These are phyloP conservation scores for Termitomyces sp. DNA, from an alignment of 768 basidiomycete genomes.

Conservation along the genomic window DNA sequence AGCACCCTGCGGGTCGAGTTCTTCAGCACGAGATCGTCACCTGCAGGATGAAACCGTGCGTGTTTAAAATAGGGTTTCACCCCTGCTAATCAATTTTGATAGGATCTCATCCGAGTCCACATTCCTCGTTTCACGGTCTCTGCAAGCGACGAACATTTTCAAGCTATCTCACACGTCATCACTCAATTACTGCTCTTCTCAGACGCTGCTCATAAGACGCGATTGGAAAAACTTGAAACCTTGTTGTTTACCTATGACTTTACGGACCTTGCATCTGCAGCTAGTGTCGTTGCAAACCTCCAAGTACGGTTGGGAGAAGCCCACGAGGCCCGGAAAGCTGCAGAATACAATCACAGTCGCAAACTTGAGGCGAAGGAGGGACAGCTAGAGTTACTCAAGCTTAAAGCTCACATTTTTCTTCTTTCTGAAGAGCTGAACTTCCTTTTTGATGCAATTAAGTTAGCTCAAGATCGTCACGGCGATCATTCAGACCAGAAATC, in stretches of 20 bases:
- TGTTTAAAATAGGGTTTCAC: slow-evolving; percentile 2
- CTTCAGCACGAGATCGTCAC: slow-evolving; percentile 39
- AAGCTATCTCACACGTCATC: slow-evolving; percentile 82
- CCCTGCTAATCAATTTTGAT: slow-evolving; percentile 5
- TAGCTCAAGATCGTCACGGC: slow-evolving; percentile 74
- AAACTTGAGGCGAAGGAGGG: slow-evolving; percentile 41
- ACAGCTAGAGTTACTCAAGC: slow-evolving; percentile 55
- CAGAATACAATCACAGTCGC: slow-evolving; percentile 35
- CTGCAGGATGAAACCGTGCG: slow-evolving; percentile 63
- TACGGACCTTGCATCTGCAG: slow-evolving; percentile 68
- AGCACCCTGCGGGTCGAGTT: slow-evolving; percentile 34
- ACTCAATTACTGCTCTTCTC: slow-evolving; percentile 87
- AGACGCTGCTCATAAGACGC: slow-evolving; percentile 78
- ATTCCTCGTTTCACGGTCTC: slow-evolving; percentile 87
- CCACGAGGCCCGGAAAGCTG: slow-evolving; percentile 46
- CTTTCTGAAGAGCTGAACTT: slow-evolving; percentile 78
- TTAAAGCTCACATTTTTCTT: slow-evolving; percentile 69
- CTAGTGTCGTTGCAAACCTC: slow-evolving; percentile 64
- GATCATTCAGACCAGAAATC: slow-evolving; percentile 71
- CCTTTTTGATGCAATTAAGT: slow-evolving; percentile 82
- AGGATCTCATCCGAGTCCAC: slow-evolving; percentile 82
- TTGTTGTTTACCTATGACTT: slow-evolving; percentile 89
- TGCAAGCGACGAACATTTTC: slow-evolving; percentile 79
- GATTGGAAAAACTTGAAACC: slow-evolving; percentile 75
- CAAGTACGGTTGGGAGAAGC: slow-evolving; percentile 71